Base-by-base conservation (phyloP, 352 stramenopile species). In the Hyaloperonospora brassicae region DNA sequence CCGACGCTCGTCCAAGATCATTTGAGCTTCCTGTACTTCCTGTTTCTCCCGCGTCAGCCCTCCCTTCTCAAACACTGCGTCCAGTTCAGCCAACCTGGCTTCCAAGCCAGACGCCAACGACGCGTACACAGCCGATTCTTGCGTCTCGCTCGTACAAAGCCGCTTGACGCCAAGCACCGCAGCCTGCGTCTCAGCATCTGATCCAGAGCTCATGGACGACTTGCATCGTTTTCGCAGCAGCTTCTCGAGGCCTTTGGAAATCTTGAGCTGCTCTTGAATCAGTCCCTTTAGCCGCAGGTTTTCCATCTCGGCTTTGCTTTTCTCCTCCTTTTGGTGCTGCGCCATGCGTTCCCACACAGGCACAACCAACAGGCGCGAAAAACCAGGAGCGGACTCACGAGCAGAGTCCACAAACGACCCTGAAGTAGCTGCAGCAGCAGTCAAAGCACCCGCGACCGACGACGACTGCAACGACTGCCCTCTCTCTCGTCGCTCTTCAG, bases 231-330 rank as follows among this genome's bases (percentile, higher is more conserved):
- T 82, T 48, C 70, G 68, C 22, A 84, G 52, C 1, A 84, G 61
- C 35, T 84, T 84, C 54, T 80, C 70, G 7, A 84, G 65, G 4
- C 70, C 66, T 42, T 77, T 78, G 12, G 73, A 80, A 30, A 80
- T 74, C 59, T 80, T 80, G 10, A 80, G 42, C 48, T 84, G 73
- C 14, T 78, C 70, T 48, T 80, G 62, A 22, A 84, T 68, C 10
- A 80, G 62, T 13, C 64, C 61, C 43, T 80, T 84, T 24, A 84
- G 68, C 1, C 70, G 70, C 31, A 79, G 60, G 45, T 88, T 88
- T 53, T 88, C 73, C 71, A 84, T 83, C 68, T 86, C 73, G 0
- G 75, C 75, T 46, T 79, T 77, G 48, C 70, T 79, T 55, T 81
- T 81, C 51, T 83, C 73, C 43, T 84, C 72, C 41, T 83, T 84